phyloP scores from a whole-genome alignment of 2,329 filamentous ascomycete genomes.

The Talaromyces sp. region DNA sequence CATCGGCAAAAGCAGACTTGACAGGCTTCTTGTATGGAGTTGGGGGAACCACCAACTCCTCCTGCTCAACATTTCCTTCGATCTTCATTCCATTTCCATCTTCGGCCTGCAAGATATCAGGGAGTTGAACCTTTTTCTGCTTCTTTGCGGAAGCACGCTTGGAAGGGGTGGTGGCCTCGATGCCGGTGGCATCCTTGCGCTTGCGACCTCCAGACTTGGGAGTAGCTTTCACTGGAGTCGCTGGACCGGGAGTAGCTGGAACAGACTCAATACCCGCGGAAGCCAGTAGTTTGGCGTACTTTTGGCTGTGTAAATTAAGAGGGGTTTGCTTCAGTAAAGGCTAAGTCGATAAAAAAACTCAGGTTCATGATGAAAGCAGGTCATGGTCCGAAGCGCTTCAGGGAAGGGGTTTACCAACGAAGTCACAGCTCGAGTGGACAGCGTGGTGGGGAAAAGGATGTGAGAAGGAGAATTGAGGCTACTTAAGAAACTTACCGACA shows the following conservation, averaged over 20 bases:
- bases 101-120: not conserved
- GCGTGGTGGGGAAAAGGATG: not conserved
- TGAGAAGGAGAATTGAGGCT: not conserved
- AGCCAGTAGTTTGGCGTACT: not conserved
- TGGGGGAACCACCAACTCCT: not conserved
- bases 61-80: not conserved
- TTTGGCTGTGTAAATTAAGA: not conserved
- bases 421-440: not conserved
- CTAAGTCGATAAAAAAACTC: no score
- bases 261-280: not conserved
- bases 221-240: not conserved
- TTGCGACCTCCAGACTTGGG: not conserved
- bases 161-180: not conserved
- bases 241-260: not conserved
- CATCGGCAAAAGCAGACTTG: not conserved
- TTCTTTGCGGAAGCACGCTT: not conserved
- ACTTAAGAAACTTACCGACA: constrained; percentile 6
- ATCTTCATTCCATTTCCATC: not conserved
- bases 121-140: not conserved
- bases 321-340: not conserved
- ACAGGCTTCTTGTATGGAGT: not conserved
- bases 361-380: not conserved
- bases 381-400: not conserved
- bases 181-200: not conserved
- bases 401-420: not conserved